Base-by-base conservation (phyloP, 1,284 basidiomycete genomes). In the Afroboletus lepidellus region DNA sequence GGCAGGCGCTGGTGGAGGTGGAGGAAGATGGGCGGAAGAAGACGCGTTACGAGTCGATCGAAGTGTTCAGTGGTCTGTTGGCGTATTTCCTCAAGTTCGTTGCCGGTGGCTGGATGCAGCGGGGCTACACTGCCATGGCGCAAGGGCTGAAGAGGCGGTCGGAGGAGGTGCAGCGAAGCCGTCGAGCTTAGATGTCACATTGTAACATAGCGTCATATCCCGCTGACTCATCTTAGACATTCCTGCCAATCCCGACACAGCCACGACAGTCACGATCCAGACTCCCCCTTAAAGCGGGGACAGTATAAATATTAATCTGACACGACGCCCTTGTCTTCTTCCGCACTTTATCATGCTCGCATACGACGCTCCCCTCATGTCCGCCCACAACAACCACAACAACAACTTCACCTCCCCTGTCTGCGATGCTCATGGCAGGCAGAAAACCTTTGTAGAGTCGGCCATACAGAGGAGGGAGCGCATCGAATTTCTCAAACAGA, bases 1-100 rank as follows among this genome's bases (percentile, higher is more conserved):
- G 85, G 86, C 87, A 90, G 65, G 72, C 72, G 51, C 62, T 90
- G 47, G 78, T 72, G 24, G 72, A 74, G 20, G 74, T 74, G 8
- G 73, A 71, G 16, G 83, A 78, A 32, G 58, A 65, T 1, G 67
- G 65, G 8, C 57, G 46, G 11, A 66, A 47, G 38, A 77, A 76
- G 69, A 84, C 82, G 29, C 76, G 74, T 47, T 89, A 89, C 60
- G 83, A 87, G 65, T 81, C 78, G 6, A 69, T 77, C n/a, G 83
- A 85, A 63, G 78, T 79, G 29, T 87, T 87, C 53, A 66, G 65
- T 12, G 86, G 87, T 0, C 20, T 77, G 5, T 48, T 80, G 5
- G 84, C 83, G 32, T 83, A 83, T 58, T 5, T 83, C n/a, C 66
- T 87, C 50, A 75, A 73, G 58, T 69, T 73, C 44, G 74, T 81